A percentile compares a stretch with the other conserved stretches of the same genome.
Conservation (phyloP, 1,284 basidiomycete genomes). For the Cryptococcus depauperatus region DNA sequence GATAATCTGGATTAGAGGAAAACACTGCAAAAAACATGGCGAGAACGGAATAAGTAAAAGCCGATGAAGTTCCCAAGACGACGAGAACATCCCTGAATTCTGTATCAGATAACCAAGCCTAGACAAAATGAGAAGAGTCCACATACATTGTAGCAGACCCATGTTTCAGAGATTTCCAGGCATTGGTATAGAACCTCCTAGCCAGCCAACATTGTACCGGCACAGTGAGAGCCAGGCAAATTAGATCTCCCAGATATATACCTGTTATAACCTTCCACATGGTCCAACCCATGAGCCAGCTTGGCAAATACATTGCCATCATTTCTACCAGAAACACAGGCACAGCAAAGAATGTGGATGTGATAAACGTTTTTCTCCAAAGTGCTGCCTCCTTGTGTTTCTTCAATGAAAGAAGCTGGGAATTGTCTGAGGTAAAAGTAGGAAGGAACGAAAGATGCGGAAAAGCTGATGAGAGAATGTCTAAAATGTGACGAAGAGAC, state of each 20-base stretch:
- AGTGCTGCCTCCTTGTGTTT: slow-evolving; percentile 85
- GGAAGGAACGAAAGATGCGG: slow-evolving; percentile 43
- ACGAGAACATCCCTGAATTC: slow-evolving; percentile 85
- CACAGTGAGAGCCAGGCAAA: slow-evolving; percentile 75
- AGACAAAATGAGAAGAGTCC: slow-evolving; percentile 5
- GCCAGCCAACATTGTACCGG: slow-evolving; percentile 93
- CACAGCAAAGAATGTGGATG: slow-evolving; percentile 69
- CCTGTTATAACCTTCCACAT: slow-evolving; percentile 49
- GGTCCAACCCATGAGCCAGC: slow-evolving; percentile 47
- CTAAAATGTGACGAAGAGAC: slow-evolving; percentile 75
- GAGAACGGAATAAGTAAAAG: slow-evolving; percentile 81
- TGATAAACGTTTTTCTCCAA: slow-evolving; percentile 76
- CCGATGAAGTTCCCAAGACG: slow-evolving; percentile 87
- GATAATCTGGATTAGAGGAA: slow-evolving; percentile 52
- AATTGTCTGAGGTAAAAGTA: slow-evolving; percentile 44
- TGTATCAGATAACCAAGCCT: background rate
- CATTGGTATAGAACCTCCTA: slow-evolving; percentile 74
- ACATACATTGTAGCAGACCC: slow-evolving; percentile 62
- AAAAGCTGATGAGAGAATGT: slow-evolving; percentile 62
- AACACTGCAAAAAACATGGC: slow-evolving; percentile 62
- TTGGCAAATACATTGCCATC: slow-evolving; percentile 57
- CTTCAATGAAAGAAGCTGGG: slow-evolving; percentile 82
- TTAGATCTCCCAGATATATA: slow-evolving; percentile 76
- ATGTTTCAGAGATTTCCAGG: slow-evolving; percentile 86
- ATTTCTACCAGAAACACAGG: slow-evolving; percentile 91